phyloP scores from a whole-genome alignment of 2,329 filamentous ascomycete species.

The Cryphonectria radicalis region DNA sequence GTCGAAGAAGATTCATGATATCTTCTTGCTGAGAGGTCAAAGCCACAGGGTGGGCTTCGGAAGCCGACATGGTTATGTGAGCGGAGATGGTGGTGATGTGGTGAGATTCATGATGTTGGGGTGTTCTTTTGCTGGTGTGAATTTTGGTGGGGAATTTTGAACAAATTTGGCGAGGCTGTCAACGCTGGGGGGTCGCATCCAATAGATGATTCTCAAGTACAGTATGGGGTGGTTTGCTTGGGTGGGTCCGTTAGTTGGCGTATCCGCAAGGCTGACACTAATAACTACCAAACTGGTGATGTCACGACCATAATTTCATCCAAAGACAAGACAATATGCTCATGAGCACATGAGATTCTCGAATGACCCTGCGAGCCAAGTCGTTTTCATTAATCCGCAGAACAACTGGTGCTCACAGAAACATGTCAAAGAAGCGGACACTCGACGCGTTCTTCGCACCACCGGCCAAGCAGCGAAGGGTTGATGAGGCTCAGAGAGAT shows the following conservation, averaged over 20 bases:
- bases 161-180: slow-evolving; percentile 29
- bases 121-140: neutral
- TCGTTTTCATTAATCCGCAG: neutral
- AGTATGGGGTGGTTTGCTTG: neutral
- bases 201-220: neutral
- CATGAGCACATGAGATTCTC: neutral
- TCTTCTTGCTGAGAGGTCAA: slow-evolving; percentile 16
- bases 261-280: slow-evolving; percentile 29
- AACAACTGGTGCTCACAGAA: neutral
- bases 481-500: slow-evolving; percentile 20
- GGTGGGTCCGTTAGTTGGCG: slow-evolving; percentile 25
- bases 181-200: neutral
- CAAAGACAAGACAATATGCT: neutral
- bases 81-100: neutral
- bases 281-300: slow-evolving; percentile 20
- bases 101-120: slow-evolving; percentile 11
- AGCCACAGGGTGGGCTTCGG: neutral
- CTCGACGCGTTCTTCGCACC: slow-evolving; percentile 71
- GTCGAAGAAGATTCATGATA: slow-evolving; percentile 67
- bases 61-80: slow-evolving; percentile 17
- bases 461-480: slow-evolving; percentile 43
- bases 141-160: slow-evolving; percentile 7
- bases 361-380: too few relatives aligned
- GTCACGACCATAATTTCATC: slow-evolving; percentile 16
- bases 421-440: slow-evolving; percentile 59